Base-by-base conservation (phyloP, 1,284 basidiomycete genomes). In the Caloboletus inedulis region DNA sequence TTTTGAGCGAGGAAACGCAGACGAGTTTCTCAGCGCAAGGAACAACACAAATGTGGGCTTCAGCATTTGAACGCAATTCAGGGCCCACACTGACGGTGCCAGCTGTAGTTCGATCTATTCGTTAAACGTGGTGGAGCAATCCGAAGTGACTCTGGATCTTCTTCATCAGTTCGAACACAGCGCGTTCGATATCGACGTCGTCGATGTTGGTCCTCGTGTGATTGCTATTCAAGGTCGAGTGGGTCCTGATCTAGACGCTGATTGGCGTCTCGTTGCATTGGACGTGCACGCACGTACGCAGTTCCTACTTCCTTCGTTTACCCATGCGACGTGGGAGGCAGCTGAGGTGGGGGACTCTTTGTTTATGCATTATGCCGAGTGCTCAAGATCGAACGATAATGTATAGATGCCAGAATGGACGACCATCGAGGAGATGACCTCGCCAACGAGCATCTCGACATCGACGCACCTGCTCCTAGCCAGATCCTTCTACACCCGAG, bases 391-490 rank as follows among this genome's bases (percentile, higher is more conserved):
- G 21, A 41, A 16, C 18, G 35, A 31, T 29, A 21, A 16, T n/a
- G n/a, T n/a, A 30, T 14, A 59, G 60, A 12, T 47, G 7, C 16
- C 27, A 13, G 37, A 31, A 23, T 14, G 41, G 41, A 30, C 18
- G 7, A 3, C 25, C 3, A 13, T 21, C 16, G 30, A 30, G 19
- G 54, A 42, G 1, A 40, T 46, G 2, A 39, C 39, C 16, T 9
- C 25, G 7, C 43, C 47, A 1, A 27, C 30, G 23, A 43, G 41
- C n/a, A 36, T 62, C 37, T 63, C 61, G 12, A 62, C 61, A 8
- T 63, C 61, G 18, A 61, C 60, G 1, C 62, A 62, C 37, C 21
- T 64, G 7, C 7, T 64, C 4, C 21, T 62, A 6, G 37, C 46
- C 3, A n/a, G 12, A n/a, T 61, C 54, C 5, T 46, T 47, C 25